phyloP scores from a whole-genome alignment of 306 rosid genomes.

The Trifolium subterraneum region DNA sequence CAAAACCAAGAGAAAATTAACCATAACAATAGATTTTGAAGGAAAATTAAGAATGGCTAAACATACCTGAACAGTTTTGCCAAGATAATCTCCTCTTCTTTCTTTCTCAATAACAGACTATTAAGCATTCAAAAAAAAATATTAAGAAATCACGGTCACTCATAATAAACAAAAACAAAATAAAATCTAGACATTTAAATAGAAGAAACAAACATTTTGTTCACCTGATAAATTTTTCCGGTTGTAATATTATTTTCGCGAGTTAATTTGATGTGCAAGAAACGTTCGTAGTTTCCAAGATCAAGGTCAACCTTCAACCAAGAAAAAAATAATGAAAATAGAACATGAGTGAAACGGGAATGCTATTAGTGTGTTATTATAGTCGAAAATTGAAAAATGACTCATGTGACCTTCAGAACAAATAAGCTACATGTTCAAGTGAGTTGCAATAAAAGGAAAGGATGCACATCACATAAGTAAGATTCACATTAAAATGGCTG shows the following conservation, averaged over 20 bases:
- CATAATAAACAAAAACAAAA: neutral
- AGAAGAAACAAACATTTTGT: constrained; percentile 10
- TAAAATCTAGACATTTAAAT: neutral
- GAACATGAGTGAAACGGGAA: constrained; percentile 15
- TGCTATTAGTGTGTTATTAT: constrained; percentile 27
- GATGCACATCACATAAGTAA: neutral
- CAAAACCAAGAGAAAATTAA: constrained; percentile 30
- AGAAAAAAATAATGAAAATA: constrained; percentile 23
- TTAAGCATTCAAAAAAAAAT: constrained; percentile 38
- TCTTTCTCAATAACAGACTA: constrained; percentile 78
- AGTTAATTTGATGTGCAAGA: constrained; percentile 62
- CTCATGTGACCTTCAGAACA: constrained; percentile 11
- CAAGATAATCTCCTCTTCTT: constrained; percentile 81
- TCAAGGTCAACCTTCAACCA: constrained; percentile 82
- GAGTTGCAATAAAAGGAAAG: constrained; percentile 7
- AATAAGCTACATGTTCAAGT: constrained; percentile 3
- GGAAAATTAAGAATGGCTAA: constrained; percentile 3
- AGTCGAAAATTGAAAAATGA: constrained; percentile 6
- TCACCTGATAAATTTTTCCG: constrained; percentile 78
- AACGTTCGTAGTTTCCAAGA: constrained; percentile 86
- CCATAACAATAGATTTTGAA: constrained; percentile 5
- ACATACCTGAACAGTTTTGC: constrained; percentile 57
- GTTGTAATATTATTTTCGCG: constrained; percentile 81
- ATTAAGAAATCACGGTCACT: constrained; percentile 16
- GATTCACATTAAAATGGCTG: neutral